Conservation (phyloP, 2,329 filamentous ascomycete genomes). For the Pyricularia pennisetigena region DNA sequence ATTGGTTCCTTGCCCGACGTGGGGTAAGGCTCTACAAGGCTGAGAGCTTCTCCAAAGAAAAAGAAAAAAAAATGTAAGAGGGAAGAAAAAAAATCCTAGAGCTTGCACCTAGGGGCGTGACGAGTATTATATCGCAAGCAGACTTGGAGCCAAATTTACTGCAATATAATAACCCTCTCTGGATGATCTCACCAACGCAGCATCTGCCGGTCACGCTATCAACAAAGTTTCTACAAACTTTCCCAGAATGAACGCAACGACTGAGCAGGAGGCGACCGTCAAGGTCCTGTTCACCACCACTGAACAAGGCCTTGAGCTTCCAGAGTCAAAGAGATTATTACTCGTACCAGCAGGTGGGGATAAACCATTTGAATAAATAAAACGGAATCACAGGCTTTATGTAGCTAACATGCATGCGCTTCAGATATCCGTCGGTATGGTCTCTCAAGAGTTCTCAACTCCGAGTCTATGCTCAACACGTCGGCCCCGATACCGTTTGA, state of each 20-base stretch:
- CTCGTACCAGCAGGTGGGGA: conserved; percentile 49
- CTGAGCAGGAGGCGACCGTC: conserved; percentile 38
- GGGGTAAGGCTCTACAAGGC: conserved; percentile 11
- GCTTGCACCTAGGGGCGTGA: not conserved
- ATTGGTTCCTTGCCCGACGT: not conserved
- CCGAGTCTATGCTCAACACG: conserved; percentile 60
- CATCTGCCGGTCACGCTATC: not conserved
- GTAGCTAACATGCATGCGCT: not conserved
- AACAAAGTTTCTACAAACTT: not conserved
- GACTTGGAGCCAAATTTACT: not conserved
- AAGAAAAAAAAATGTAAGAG: conserved; percentile 9
- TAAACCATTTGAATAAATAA: not conserved
- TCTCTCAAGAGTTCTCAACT: conserved; percentile 61
- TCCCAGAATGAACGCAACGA: conserved; percentile 15
- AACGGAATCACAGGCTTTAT: conserved; percentile 3
- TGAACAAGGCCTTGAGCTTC: conserved; percentile 51
- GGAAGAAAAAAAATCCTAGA: conserved; percentile 7
- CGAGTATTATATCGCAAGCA: not conserved
- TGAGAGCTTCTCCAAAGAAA: conserved; percentile 6
- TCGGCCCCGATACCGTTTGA: conserved; percentile 71
- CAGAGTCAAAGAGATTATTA: conserved; percentile 51
- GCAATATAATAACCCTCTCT: not conserved
- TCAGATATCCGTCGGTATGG: conserved; percentile 60
- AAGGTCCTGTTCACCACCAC: conserved; percentile 60
- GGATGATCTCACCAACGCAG: not conserved